Base-by-base conservation (phyloP, 805 yeast genomes). In the Candida piceae region DNA sequence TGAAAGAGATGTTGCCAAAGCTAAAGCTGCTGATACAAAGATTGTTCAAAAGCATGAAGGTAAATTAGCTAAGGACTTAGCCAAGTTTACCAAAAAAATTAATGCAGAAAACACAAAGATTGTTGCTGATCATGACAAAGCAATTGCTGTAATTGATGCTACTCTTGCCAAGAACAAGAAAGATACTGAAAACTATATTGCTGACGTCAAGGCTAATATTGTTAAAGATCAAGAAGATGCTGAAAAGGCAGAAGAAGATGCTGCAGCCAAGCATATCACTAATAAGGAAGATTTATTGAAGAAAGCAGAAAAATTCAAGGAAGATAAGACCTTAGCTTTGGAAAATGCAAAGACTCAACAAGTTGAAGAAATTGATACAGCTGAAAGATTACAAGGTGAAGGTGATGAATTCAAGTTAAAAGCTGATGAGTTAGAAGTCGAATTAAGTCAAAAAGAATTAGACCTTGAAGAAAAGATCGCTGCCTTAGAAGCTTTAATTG, bases 251-350 rank as follows among this genome's bases (percentile, higher is more conserved):
- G 80, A 74, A 57, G 52, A 48, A 15, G 60, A 63, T 31, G 73
- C 77, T 6, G 68, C 67, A 29, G 72, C 57, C 32, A 60, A 66
- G 38, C 80, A 74, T 48, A 64, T 46, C 11, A 53, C 52, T 16
- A 70, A 71, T 49, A 69, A 69, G 50, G 71, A 66, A 35, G 61
- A 63, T 20, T 56, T 72, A 36, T 39, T 53, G 29, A 59, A 58
- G 44, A 70, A 66, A 44, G 72, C 71, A 39, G 72, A 61, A 31
- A 66, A 68, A 42, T 62, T 69, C 50, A 66, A 62, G 36, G 66
- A 66, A 32, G 49, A 46, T 19, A 58, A 56, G 38, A 40, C 49
- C 2, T 34, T 39, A 16, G 64, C 53, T 16, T 40, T 59, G 21
- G 59, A 48, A 31, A 48, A 41, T 22, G 52, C 62, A 13, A 55